Evolutionary conservation across 2,329 filamentous ascomycete species (phyloP), one percentile per base, ranked within the genome.

Genomic region (Samsoniella hepiali): DNA sequence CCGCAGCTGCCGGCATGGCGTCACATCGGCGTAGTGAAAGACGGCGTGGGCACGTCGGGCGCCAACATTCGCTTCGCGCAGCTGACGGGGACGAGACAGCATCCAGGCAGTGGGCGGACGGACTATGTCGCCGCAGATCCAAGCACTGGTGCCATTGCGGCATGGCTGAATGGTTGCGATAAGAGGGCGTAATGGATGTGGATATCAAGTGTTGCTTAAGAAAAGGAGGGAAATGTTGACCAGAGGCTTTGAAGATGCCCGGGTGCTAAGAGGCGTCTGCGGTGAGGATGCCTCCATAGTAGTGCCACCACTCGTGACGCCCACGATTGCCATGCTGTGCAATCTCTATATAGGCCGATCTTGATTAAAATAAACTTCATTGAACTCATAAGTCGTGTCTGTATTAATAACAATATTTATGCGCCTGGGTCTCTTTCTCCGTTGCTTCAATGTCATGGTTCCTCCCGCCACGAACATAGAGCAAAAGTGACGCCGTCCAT

Each of bases 141-240:
- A 11, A 22, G 7, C 31, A 58, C n/a, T 13, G 63, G 54, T n/a
- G 45, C 53, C 15, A 47, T 65, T 2, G 58, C 63, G 15, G 59
- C 45, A 9, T 65, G 63, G 59, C 47, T 65, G 5, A 65, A 65
- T 31, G 63, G 63, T 1, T 65, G 58, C 9, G 31, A 81, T 2
- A 3, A 56, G 3, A 17, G 42, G n/a, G n/a, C 31, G 6, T 49
- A 17, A 34, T 10, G 6, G 1, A 10, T 22, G 34, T 0, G 3
- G 9, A 9, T 22, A 38, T 9, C 5, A 9, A 38, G 1, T 32
- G 22, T 8, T 15, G 2, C 2, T 7, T 31, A 11, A 22, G 13
- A 31, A 31, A 7, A 2, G 31, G 1, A n/a, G 3, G 47, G 27
- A 13, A 31, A 22, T 9, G 27, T 29, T n/a, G 17, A 17, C 2